Evolutionary conservation across 768 basidiomycete genomes (phyloP).

Genomic region (Trichaptum fuscoviolaceum): DNA sequence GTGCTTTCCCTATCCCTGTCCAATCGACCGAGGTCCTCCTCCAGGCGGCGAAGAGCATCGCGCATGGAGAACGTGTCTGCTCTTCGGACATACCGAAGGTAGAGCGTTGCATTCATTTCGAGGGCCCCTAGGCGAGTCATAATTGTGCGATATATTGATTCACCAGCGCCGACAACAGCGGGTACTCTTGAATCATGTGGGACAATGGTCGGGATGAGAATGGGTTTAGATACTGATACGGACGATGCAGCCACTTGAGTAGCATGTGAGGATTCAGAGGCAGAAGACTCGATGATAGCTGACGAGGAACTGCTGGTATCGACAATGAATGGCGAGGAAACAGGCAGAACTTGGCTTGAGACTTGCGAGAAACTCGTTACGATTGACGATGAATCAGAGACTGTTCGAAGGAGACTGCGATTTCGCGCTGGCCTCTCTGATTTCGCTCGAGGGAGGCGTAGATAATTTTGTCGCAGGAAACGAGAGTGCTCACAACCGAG

Average conservation of each 20-base stretch:
- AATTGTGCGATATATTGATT: conserved; percentile 94
- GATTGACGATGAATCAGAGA: background rate
- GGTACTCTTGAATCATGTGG: conserved; percentile 9
- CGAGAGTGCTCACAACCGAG: background rate
- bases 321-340: background rate
- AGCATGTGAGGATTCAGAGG: conserved; percentile 3
- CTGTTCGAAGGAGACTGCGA: background rate
- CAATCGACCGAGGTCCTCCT: conserved; percentile 72
- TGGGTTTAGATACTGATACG: conserved; percentile 14
- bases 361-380: background rate
- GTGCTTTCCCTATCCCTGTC: conserved; percentile 70
- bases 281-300: background rate
- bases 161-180: conserved; percentile 42
- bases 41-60: conserved; percentile 66
- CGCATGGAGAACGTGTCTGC: conserved; percentile 72
- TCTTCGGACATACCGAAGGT: conserved; percentile 85
- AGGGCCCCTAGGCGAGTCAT: conserved; percentile 86
- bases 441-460: background rate
- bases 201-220: conserved; percentile 9
- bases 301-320: background rate
- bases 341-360: background rate
- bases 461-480: background rate
- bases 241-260: conserved; percentile 6
- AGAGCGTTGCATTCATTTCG: conserved; percentile 83
- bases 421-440: background rate